A percentile compares a stretch with the other conserved stretches of the same genome.
phyloP scores from a whole-genome alignment of 257 asterid species.

The Nemophila menziesii region DNA sequence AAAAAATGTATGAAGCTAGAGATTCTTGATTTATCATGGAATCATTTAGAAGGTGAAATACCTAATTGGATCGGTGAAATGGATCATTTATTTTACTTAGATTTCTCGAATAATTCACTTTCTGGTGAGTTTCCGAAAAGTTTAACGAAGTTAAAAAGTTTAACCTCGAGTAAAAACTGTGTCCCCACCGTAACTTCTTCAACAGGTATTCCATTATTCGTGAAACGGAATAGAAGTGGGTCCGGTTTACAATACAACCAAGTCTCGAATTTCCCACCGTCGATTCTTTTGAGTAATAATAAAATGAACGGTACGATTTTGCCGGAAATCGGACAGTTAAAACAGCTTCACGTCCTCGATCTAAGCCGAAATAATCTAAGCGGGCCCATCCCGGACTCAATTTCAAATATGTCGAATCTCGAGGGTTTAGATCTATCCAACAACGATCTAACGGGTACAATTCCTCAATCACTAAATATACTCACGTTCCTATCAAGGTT shows the following conservation, averaged over 20 bases:
- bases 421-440: constrained; percentile 71
- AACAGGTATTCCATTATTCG: constrained; percentile 66
- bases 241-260: constrained; percentile 84
- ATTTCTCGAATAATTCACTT: constrained; percentile 80
- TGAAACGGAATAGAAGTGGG: constrained; percentile 75
- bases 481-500: constrained; percentile 86
- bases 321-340: constrained; percentile 64
- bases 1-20: constrained; percentile 50
- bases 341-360: constrained; percentile 71
- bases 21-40: constrained; percentile 93
- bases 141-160: constrained; percentile 52
- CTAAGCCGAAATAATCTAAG: constrained; percentile 59
- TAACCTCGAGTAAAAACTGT: constrained; percentile 37
- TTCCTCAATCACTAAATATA: constrained; percentile 56
- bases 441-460: constrained; percentile 72
- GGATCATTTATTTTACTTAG: constrained; percentile 79
- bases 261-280: constrained; percentile 85
- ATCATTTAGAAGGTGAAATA: constrained; percentile 52
- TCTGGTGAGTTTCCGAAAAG: constrained; percentile 62
- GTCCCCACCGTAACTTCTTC: constrained; percentile 42
- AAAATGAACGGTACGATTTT: constrained; percentile 45
- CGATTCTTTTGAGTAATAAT: constrained; percentile 66
- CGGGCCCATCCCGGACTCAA: constrained; percentile 64
- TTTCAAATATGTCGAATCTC: constrained; percentile 61
- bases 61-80: constrained; percentile 73